Evolutionary conservation across 352 stramenopile species (phyloP).

Genomic region (Elongisporangium anandrum): DNA sequence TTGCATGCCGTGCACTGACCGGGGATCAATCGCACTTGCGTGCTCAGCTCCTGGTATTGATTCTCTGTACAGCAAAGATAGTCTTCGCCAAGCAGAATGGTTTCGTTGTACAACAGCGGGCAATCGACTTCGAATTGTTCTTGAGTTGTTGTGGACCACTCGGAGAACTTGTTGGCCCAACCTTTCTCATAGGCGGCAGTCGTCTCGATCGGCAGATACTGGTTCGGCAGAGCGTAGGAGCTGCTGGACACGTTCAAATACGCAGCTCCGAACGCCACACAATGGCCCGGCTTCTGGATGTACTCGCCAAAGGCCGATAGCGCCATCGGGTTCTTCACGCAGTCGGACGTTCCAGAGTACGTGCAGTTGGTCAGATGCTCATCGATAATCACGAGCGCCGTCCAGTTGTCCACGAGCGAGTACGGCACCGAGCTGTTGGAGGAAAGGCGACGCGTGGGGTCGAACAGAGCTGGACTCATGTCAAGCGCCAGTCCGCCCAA

Average conservation of each 20-base stretch:
- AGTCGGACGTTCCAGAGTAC: constrained; percentile 57
- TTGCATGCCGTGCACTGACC: constrained; percentile 56
- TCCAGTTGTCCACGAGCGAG: constrained; percentile 36
- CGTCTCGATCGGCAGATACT: constrained; percentile 46
- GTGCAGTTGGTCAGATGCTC: constrained; percentile 48
- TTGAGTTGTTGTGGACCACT: constrained; percentile 46
- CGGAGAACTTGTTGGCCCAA: constrained; percentile 59
- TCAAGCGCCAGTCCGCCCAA: neutral
- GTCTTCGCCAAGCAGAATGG: constrained; percentile 31
- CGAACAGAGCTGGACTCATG: neutral
- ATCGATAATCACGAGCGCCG: constrained; percentile 18
- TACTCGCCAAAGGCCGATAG: constrained; percentile 33
- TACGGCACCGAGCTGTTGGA: constrained; percentile 22
- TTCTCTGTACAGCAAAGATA: constrained; percentile 61
- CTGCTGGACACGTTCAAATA: constrained; percentile 33
- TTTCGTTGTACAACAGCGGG: constrained; percentile 53
- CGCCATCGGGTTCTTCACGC: constrained; percentile 32
- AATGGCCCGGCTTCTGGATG: constrained; percentile 35
- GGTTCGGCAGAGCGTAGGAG: constrained; percentile 35
- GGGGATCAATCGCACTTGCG: constrained; percentile 55
- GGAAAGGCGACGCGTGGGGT: neutral
- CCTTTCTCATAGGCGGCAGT: constrained; percentile 38
- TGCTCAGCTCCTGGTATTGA: constrained; percentile 50
- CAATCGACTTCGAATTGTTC: constrained; percentile 61
- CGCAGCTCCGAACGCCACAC: constrained; percentile 41